Percentiles rank a stretch among this genome's conserved stretches.
Evolutionary conservation across 768 basidiomycete genomes (phyloP).

Genomic region (Leccinellum luteum): DNA sequence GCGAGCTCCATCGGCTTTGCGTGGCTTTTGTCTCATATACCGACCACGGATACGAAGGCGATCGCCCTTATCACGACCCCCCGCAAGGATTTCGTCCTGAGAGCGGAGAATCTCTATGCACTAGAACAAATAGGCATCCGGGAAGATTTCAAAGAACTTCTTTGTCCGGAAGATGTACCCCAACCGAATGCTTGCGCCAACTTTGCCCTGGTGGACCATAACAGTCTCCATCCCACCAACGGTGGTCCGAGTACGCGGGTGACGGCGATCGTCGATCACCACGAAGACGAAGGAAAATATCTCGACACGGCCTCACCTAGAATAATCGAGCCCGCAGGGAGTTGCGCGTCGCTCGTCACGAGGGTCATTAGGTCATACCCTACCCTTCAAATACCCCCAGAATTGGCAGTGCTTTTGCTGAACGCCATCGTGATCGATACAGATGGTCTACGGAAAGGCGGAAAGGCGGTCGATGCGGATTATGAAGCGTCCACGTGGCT

Average conservation of each 20-base stretch:
- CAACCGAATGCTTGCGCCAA: conserved; percentile 39
- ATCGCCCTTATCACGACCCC: conserved; percentile 74
- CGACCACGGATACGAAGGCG: conserved; percentile 39
- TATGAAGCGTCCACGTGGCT: conserved; percentile 62
- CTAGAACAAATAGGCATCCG: conserved; percentile 57
- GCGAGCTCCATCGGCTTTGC: conserved; percentile 86
- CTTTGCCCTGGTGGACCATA: conserved; percentile 92
- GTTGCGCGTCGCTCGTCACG: conserved; percentile 71
- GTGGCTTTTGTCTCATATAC: conserved; percentile 54
- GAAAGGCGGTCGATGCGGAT: conserved; percentile 73
- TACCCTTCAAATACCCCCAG: conserved; percentile 39
- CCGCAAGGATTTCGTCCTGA: conserved; percentile 66
- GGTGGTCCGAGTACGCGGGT: conserved; percentile 47
- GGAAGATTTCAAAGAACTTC: conserved; percentile 50
- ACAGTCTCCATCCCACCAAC: conserved; percentile 55
- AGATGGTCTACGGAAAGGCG: conserved; percentile 67
- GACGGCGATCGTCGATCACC: conserved; percentile 84
- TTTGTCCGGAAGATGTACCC: conserved; percentile 69
- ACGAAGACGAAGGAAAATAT: conserved; percentile 79
- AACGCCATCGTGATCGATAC: conserved; percentile 88
- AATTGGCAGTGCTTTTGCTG: conserved; percentile 77
- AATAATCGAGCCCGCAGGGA: conserved; percentile 67
- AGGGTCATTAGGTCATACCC: conserved; percentile 24
- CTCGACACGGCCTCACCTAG: conserved; percentile 61
- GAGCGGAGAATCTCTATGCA: conserved; percentile 85